phyloP scores from a whole-genome alignment of 1,284 basidiomycete genomes.

The Blastosporella zonata region DNA sequence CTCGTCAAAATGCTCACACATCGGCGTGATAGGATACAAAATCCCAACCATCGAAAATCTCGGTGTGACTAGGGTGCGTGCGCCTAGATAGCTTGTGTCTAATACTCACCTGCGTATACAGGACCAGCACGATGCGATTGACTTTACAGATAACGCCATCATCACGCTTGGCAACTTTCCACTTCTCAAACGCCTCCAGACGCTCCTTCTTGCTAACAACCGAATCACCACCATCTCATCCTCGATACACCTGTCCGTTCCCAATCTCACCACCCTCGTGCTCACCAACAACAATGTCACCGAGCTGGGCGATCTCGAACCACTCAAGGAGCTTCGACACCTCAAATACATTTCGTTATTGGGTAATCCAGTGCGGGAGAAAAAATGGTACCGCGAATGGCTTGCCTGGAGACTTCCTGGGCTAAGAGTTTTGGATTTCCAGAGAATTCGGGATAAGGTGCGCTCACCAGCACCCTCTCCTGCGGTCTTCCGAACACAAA shows the following conservation, averaged over 20 bases:
- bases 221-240: slow-evolving; percentile 80
- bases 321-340: slow-evolving; percentile 74
- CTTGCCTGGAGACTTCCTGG: slow-evolving; percentile 79
- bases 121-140: slow-evolving; percentile 93
- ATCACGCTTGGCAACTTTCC: slow-evolving; percentile 85
- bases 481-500: slow-evolving; percentile 23
- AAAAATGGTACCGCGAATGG: slow-evolving; percentile 97
- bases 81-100: slow-evolving; percentile 11
- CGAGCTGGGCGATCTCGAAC: slow-evolving; percentile 82
- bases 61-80: slow-evolving; percentile 87
- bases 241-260: slow-evolving; percentile 78
- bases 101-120: slow-evolving; percentile 31
- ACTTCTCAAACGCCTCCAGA: slow-evolving; percentile 74
- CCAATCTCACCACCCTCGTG: slow-evolving; percentile 78
- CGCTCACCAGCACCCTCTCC: slow-evolving; percentile 41
- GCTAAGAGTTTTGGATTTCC: slow-evolving; percentile 94
- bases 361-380: slow-evolving; percentile 90
- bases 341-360: slow-evolving; percentile 83
- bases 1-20: slow-evolving; percentile 24
- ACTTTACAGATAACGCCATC: slow-evolving; percentile 96
- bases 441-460: slow-evolving; percentile 94
- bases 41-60: slow-evolving; percentile 99
- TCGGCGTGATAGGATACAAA: slow-evolving; percentile 75
- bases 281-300: slow-evolving; percentile 76
- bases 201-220: slow-evolving; percentile 86